Percentiles rank a stretch among this genome's conserved stretches.
These are phyloP conservation scores for Colletotrichum sansevieriae DNA, from an alignment of 2,329 filamentous ascomycete species.

Conservation along the genomic window DNA sequence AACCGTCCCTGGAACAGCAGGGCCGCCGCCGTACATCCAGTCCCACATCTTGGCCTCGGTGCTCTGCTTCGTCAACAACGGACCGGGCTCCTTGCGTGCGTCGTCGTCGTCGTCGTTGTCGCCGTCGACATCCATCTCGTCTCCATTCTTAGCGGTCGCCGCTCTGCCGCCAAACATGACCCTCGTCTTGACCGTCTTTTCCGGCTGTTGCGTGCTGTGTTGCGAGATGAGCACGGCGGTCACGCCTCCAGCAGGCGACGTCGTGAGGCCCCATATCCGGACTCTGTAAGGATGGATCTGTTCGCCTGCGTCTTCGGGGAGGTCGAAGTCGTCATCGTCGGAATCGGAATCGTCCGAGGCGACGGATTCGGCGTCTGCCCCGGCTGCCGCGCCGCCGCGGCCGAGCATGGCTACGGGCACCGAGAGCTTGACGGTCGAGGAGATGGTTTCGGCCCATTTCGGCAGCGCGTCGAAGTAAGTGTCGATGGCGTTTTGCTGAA, in stretches of 20 bases:
- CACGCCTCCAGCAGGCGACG: conserved; percentile 65
- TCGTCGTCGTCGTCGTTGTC: too few relatives aligned
- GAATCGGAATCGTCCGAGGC: conserved; percentile 42
- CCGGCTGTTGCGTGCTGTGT: conserved; percentile 62
- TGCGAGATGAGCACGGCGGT: conserved; percentile 64
- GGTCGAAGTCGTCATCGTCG: conserved; percentile 49
- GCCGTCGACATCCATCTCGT: conserved; percentile 28
- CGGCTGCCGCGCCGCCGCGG: conserved; percentile 50
- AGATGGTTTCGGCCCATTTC: conserved; percentile 63
- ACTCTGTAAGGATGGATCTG: conserved; percentile 64
- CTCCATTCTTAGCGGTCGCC: not conserved
- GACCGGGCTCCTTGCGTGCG: not conserved
- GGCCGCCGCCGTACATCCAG: conserved; percentile 69
- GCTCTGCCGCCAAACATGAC: conserved; percentile 52
- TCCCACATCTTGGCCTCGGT: conserved; percentile 69
- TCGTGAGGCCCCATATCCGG: conserved; percentile 66
- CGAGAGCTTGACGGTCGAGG: conserved; percentile 57
- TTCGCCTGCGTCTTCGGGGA: conserved; percentile 51
- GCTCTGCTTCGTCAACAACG: conserved; percentile 50
- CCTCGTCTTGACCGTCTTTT: conserved; percentile 55
- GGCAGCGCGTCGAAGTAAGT: conserved; percentile 43
- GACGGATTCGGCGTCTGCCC: conserved; percentile 43
- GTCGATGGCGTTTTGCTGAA: conserved; percentile 61
- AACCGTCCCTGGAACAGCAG: conserved; percentile 57
- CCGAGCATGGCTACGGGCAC: conserved; percentile 62